These are phyloP conservation scores for Hygrophorus pudorinus DNA, from an alignment of 768 basidiomycete species.

Conservation along the genomic window DNA sequence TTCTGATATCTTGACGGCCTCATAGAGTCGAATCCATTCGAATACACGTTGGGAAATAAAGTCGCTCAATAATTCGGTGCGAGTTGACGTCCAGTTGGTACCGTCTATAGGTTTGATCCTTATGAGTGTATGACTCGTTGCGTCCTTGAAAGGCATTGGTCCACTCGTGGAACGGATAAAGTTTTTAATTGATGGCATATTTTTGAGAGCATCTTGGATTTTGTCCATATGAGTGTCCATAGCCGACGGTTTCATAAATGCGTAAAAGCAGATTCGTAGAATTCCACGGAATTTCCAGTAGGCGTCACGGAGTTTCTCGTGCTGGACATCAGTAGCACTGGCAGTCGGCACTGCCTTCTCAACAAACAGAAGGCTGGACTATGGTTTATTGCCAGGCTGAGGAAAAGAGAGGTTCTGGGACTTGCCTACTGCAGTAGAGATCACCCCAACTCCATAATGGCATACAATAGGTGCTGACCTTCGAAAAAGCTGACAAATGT, in stretches of 20 bases:
- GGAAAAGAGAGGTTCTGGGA: background rate
- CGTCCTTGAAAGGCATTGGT: conserved; percentile 4
- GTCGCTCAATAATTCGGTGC: conserved; percentile 5
- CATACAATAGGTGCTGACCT: background rate
- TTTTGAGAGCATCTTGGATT: conserved; percentile 4
- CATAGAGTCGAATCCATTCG: background rate
- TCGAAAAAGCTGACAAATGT: conserved; percentile 3
- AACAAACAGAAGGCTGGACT: conserved; percentile 1
- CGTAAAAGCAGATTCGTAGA: conserved; percentile 3
- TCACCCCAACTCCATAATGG: conserved; percentile 1
- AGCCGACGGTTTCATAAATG: background rate
- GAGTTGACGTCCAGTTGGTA: conserved; percentile 1
- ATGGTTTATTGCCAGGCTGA: background rate
- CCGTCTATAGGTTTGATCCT: conserved; percentile 4
- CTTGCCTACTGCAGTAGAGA: conserved; percentile 3
- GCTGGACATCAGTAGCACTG: background rate
- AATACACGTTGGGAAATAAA: conserved; percentile 3
- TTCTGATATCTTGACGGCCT: background rate
- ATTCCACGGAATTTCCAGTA: conserved; percentile 7
- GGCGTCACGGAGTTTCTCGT: background rate
- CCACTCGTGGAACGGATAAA: conserved; percentile 3
- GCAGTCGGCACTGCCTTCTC: conserved; percentile 2
- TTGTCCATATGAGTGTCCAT: background rate
- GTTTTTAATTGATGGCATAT: background rate
- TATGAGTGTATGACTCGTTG: conserved; percentile 3